Conservation (phyloP, 2,329 filamentous ascomycete species). For the Hirsutella minnesotensis region DNA sequence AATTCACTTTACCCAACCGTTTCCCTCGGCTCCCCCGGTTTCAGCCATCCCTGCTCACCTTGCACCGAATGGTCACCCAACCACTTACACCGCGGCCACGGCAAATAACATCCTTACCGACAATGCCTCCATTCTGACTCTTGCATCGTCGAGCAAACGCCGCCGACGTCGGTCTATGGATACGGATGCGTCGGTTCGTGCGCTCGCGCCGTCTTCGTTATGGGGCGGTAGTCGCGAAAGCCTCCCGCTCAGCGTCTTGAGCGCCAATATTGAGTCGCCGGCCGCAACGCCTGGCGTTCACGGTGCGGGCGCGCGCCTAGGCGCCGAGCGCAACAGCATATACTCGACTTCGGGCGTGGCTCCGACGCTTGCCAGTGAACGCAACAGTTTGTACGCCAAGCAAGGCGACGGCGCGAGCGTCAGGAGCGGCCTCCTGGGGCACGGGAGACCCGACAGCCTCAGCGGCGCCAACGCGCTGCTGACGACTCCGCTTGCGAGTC, state of each 20-base stretch:
- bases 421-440: constrained; percentile 64
- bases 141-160: constrained; percentile 73
- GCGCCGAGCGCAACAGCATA: constrained; percentile 61
- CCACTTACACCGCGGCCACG: constrained; percentile 66
- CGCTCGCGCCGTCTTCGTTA: constrained; percentile 69
- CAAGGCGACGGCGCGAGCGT: constrained; percentile 64
- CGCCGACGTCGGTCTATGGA: constrained; percentile 69
- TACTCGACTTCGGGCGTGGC: constrained; percentile 65
- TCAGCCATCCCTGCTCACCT: constrained; percentile 65
- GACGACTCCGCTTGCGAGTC: constrained; percentile 51
- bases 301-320: constrained; percentile 30
- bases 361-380: constrained; percentile 57
- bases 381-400: constrained; percentile 70
- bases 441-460: constrained; percentile 72
- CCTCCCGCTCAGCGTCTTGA: constrained; percentile 66
- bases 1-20: constrained; percentile 55
- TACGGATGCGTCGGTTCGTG: constrained; percentile 75
- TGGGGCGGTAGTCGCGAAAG: constrained; percentile 75
- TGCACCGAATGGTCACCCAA: constrained; percentile 44
- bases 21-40: constrained; percentile 50
- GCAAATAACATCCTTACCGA: constrained; percentile 75
- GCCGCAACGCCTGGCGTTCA: constrained; percentile 40
- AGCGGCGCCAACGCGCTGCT: constrained; percentile 58
- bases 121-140: constrained; percentile 74
- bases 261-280: constrained; percentile 50